phyloP scores from a whole-genome alignment of 2,329 filamentous ascomycete genomes.

The Neodidymelliopsis sp. region DNA sequence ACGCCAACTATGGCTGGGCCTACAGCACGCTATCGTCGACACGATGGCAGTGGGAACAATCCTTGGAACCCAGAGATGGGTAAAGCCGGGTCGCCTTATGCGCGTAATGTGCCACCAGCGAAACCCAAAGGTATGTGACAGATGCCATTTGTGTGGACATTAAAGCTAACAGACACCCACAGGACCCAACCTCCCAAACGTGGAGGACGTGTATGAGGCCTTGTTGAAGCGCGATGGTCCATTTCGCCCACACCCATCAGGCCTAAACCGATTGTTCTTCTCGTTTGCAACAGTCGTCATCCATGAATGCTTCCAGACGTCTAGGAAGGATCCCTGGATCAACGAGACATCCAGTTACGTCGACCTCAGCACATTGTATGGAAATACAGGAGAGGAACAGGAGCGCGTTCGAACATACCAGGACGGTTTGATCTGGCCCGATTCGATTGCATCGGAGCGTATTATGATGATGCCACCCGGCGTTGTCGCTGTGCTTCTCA shows the following conservation, averaged over 20 bases:
- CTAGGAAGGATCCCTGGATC: conserved; percentile 66
- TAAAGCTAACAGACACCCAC: conserved; percentile 36
- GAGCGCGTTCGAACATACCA: conserved; percentile 70
- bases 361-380: conserved; percentile 75
- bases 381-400: conserved; percentile 69
- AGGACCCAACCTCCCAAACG: conserved; percentile 61
- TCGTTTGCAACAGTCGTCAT: conserved; percentile 73
- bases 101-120: conserved; percentile 62
- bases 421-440: conserved; percentile 71
- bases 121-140: conserved; percentile 54
- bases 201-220: conserved; percentile 70
- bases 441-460: conserved; percentile 71
- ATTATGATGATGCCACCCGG: conserved; percentile 72
- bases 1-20: conserved; percentile 57
- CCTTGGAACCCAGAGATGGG: conserved; percentile 61
- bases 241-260: conserved; percentile 71
- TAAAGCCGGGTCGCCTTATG: conserved; percentile 64
- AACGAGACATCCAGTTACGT: conserved; percentile 76
- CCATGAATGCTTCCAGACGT: conserved; percentile 69
- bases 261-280: conserved; percentile 74
- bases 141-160: no score
- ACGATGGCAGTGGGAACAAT: conserved; percentile 56
- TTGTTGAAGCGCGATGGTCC: conserved; percentile 66
- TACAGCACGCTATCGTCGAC: conserved; percentile 52
- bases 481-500: conserved; percentile 70